These are phyloP conservation scores for Sporodiniella umbellata DNA, from an alignment of 371 early-diverging fungal genomes.

Conservation along the genomic window DNA sequence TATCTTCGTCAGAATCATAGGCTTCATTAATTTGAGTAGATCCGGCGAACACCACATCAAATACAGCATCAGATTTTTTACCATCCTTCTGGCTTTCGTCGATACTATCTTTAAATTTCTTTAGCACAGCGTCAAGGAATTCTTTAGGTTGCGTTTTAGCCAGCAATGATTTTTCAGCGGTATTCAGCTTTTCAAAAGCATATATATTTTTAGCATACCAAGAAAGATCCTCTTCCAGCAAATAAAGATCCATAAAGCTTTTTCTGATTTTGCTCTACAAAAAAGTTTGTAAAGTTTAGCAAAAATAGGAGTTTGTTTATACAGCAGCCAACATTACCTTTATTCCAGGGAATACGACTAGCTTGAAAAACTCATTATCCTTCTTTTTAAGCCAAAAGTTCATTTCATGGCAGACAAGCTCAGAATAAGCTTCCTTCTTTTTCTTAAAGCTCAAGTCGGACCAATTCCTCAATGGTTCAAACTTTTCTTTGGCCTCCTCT, in stretches of 20 bases:
- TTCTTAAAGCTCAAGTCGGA: constrained; percentile 2
- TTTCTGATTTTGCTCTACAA: constrained; percentile 48
- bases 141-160: constrained; percentile 31
- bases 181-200: constrained; percentile 28
- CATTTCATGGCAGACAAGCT: constrained; percentile 49
- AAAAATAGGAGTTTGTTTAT: too few species aligned
- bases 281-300: background rate
- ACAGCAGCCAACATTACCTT: constrained; percentile 41
- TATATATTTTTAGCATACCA: constrained; percentile 27
- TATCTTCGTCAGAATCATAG: too few species aligned
- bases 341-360: constrained; percentile 36
- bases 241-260: constrained; percentile 49
- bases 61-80: background rate
- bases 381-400: constrained; percentile 57
- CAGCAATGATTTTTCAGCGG: constrained; percentile 47
- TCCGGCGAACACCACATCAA: background rate
- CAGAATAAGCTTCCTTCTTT: constrained; percentile 27
- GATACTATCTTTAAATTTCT: constrained; percentile 27
- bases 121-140: constrained; percentile 21
- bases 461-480: constrained; percentile 31
- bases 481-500: background rate
- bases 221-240: constrained; percentile 36
- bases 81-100: constrained; percentile 7
- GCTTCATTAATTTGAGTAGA: background rate
- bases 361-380: constrained; percentile 43